These are phyloP conservation scores for Hansenula sp. DNA, from an alignment of 1,139 yeast species.

Conservation along the genomic window DNA sequence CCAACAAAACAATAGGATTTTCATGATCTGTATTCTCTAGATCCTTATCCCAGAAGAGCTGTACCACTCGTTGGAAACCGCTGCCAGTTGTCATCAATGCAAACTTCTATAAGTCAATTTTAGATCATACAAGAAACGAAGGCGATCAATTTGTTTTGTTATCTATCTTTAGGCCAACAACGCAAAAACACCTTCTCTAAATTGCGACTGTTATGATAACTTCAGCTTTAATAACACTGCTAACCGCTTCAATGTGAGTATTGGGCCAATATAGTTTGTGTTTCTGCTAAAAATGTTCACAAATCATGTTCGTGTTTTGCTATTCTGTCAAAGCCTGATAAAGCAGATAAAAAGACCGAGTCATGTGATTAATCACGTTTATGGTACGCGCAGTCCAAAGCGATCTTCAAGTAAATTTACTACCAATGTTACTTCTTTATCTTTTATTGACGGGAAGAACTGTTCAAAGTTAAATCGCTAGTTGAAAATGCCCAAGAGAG, in stretches of 20 bases:
- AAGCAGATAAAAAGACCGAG: background rate
- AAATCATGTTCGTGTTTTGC: background rate
- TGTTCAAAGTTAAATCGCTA: too few species aligned
- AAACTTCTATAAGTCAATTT: background rate
- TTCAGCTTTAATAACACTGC: too few species aligned
- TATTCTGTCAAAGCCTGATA: background rate
- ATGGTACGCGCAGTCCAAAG: background rate
- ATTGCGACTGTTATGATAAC: too few species aligned
- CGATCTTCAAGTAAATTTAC: too few species aligned
- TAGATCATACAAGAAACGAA: background rate
- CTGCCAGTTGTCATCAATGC: slow-evolving; percentile 8
- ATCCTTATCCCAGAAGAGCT: slow-evolving; percentile 38
- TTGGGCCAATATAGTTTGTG: too few species aligned
- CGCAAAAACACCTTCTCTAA: too few species aligned
- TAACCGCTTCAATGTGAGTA: too few species aligned
- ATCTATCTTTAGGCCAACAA: too few species aligned
- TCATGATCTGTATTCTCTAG: slow-evolving; percentile 33
- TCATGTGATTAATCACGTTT: background rate
- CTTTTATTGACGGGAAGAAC: too few species aligned
- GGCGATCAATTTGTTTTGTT: too few species aligned
- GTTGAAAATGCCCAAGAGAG: slow-evolving; percentile 3
- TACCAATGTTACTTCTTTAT: too few species aligned
- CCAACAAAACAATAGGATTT: slow-evolving; percentile 38
- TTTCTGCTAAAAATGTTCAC: too few species aligned
- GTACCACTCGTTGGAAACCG: slow-evolving; percentile 36